A percentile compares a stretch with the other conserved stretches of the same genome.
Conservation (phyloP, 768 basidiomycete species). For the Suillus brevipes region DNA sequence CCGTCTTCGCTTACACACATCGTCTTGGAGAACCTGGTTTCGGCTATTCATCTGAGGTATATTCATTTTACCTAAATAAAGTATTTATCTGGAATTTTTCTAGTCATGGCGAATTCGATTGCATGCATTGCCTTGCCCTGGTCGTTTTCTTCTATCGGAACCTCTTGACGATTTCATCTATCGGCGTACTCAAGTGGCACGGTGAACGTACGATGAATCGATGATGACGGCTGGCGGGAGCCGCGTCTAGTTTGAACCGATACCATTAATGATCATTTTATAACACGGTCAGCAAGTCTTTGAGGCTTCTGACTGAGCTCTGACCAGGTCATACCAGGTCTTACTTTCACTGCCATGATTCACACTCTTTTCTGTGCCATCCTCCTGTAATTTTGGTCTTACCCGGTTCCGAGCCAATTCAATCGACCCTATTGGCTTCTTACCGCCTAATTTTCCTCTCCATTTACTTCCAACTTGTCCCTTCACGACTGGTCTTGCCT, state of each 20-base stretch:
- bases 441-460: background rate
- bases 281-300: background rate
- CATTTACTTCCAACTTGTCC: background rate
- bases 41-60: constrained; percentile 78
- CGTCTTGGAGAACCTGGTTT: constrained; percentile 61
- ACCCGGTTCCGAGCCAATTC: background rate
- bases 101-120: constrained; percentile 92
- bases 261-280: too few relatives aligned
- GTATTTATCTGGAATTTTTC: constrained; percentile 12
- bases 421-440: background rate
- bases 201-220: background rate
- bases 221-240: background rate
- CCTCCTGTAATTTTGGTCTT: background rate
- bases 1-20: constrained; percentile 63
- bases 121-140: constrained; percentile 82
- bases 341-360: background rate
- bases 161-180: constrained; percentile 70
- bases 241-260: background rate
- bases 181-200: constrained; percentile 59
- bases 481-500: background rate
- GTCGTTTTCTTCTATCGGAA: constrained; percentile 93
- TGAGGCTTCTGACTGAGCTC: background rate
- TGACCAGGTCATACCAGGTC: background rate
- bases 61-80: constrained; percentile 20
- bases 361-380: background rate